Evolutionary conservation across 768 basidiomycete species (phyloP).

Genomic region (Leccinum obscurum): DNA sequence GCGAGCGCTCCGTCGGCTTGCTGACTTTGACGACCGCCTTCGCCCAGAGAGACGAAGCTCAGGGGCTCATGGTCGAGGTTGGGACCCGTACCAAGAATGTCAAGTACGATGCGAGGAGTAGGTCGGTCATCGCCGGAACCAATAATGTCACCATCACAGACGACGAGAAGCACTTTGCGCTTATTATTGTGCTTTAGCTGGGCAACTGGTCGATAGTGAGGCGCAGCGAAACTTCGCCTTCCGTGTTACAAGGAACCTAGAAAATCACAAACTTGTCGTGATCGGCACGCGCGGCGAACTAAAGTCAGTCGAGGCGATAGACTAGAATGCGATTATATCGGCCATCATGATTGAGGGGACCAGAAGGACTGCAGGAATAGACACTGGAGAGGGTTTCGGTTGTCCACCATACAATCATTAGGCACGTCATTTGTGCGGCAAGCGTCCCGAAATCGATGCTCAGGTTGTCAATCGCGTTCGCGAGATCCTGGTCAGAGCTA

Average conservation of each 20-base stretch:
- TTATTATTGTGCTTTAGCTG: conserved; percentile 98
- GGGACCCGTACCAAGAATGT: conserved; percentile 95
- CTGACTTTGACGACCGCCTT: conserved; percentile 85
- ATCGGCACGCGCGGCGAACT: conserved; percentile 75
- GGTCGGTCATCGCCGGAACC: conserved; percentile 96
- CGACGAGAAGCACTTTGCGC: conserved; percentile 87
- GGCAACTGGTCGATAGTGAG: conserved; percentile 92
- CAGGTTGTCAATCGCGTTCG: conserved; percentile 64
- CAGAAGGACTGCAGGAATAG: conserved; percentile 50
- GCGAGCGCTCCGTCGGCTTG: conserved; percentile 88
- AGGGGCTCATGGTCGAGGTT: conserved; percentile 93
- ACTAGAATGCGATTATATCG: conserved; percentile 93
- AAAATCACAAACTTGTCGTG: conserved; percentile 97
- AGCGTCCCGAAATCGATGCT: conserved; percentile 59
- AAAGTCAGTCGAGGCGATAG: conserved; percentile 83
- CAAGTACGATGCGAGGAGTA: conserved; percentile 93
- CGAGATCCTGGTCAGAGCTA: conserved; percentile 73
- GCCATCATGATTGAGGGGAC: conserved; percentile 57
- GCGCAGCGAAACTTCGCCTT: conserved; percentile 84
- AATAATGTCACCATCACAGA: conserved; percentile 98
- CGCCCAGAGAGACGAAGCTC: conserved; percentile 91
- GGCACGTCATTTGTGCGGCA: conserved; percentile 50
- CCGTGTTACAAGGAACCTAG: conserved; percentile 98
- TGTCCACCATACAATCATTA: conserved; percentile 81
- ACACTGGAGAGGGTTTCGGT: conserved; percentile 89